These are phyloP conservation scores for Ceratocystis colombiana DNA, from an alignment of 2,329 filamentous ascomycete species.

Conservation along the genomic window DNA sequence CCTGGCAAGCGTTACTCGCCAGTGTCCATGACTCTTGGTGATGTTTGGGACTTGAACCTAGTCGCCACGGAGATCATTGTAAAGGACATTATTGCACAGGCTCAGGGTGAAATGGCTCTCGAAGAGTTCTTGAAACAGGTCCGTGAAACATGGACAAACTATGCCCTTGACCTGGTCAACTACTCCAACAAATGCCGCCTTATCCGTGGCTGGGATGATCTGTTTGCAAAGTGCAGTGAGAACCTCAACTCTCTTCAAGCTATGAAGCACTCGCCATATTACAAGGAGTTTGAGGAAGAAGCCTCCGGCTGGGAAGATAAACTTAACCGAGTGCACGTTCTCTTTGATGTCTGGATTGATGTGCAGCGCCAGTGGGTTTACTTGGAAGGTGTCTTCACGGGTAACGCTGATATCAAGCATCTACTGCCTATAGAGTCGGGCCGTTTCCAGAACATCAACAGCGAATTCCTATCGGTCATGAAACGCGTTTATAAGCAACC, in stretches of 20 bases:
- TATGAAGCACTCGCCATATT: slow-evolving; percentile 98
- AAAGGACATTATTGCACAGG: slow-evolving; percentile 86
- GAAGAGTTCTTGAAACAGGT: slow-evolving; percentile 97
- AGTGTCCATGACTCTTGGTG: slow-evolving; percentile 89
- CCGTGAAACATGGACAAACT: slow-evolving; percentile 92
- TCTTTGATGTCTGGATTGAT: slow-evolving; percentile 99
- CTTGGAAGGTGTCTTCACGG: slow-evolving; percentile 95
- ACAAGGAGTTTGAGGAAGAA: slow-evolving; percentile 98
- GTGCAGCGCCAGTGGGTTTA: slow-evolving; percentile 99
- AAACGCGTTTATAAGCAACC: slow-evolving; percentile 98
- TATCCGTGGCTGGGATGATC: slow-evolving; percentile 94
- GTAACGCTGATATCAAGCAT: slow-evolving; percentile 98
- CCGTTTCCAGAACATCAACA: slow-evolving; percentile 98
- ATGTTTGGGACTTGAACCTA: slow-evolving; percentile 96
- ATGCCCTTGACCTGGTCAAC: slow-evolving; percentile 84
- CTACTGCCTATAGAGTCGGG: slow-evolving; percentile 91
- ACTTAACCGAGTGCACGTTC: slow-evolving; percentile 88
- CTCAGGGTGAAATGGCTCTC: slow-evolving; percentile 93
- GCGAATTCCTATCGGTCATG: slow-evolving; percentile 97
- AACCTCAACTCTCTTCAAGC: slow-evolving; percentile 95
- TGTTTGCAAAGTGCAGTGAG: slow-evolving; percentile 97
- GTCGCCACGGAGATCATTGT: slow-evolving; percentile 78
- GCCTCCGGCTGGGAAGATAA: slow-evolving; percentile 96
- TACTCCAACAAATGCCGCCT: slow-evolving; percentile 98
- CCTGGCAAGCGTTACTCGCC: slow-evolving; percentile 90